A percentile compares a stretch with the other conserved stretches of the same genome.
Conservation (phyloP, 148 eudicot genomes). For the Diospyros lotus region DNA sequence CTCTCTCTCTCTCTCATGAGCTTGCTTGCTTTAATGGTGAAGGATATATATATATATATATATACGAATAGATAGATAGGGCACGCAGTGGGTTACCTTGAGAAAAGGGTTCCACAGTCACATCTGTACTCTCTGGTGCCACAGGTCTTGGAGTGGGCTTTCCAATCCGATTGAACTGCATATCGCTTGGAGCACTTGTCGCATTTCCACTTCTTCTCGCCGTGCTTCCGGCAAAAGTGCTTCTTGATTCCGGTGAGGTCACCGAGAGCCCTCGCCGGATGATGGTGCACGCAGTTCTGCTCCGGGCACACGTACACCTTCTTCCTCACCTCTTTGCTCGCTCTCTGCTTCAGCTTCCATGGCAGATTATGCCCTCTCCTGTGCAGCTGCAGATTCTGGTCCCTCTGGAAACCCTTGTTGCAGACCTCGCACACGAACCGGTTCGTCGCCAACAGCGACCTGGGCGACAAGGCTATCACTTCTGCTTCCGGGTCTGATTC, state of each 20-base stretch:
- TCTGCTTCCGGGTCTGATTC: conserved; percentile 74
- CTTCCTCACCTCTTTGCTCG: conserved; percentile 51
- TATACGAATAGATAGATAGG: too few relatives aligned
- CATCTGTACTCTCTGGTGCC: conserved; percentile 90
- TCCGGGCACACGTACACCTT: conserved; percentile 92
- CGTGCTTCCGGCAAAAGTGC: conserved; percentile 80
- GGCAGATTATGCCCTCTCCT: conserved; percentile 88
- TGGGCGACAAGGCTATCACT: conserved; percentile 81
- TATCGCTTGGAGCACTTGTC: conserved; percentile 74
- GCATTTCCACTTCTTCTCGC: conserved; percentile 89
- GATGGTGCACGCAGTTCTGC: conserved; percentile 68
- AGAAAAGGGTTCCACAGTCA: conserved; percentile 90
- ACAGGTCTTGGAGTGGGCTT: conserved; percentile 87
- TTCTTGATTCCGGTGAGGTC: conserved; percentile 86
- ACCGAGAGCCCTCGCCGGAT: conserved; percentile 79
- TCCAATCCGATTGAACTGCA: conserved; percentile 95
- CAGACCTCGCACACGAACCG: conserved; percentile 79
- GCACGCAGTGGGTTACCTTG: conserved; percentile 41
- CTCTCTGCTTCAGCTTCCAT: conserved; percentile 83
- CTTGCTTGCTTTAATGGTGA: too few relatives aligned
- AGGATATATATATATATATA: too few relatives aligned
- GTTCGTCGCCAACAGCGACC: conserved; percentile 65
- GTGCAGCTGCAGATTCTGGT: conserved; percentile 77
- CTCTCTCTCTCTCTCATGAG: too few relatives aligned
- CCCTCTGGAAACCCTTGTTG: conserved; percentile 84